These are phyloP conservation scores for Eremothecium coryli DNA, from an alignment of 1,139 yeast species.

Conservation along the genomic window DNA sequence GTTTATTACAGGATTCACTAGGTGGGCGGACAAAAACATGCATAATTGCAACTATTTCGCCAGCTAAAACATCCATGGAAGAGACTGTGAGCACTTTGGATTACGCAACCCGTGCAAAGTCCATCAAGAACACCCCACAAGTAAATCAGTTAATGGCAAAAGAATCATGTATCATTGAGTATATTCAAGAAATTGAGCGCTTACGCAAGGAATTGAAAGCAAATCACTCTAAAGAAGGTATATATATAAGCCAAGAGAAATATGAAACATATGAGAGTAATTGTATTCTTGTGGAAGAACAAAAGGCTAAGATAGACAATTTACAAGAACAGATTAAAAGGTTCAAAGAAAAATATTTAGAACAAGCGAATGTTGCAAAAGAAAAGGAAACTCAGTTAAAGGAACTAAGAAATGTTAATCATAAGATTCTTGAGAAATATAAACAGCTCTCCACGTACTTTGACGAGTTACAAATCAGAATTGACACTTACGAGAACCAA, in stretches of 20 bases:
- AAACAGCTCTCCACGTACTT: conserved; percentile 17
- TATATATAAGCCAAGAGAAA: conserved; percentile 49
- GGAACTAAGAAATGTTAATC: conserved; percentile 32
- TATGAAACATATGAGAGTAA: conserved; percentile 35
- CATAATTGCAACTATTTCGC: conserved; percentile 74
- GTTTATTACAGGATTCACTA: conserved; percentile 69
- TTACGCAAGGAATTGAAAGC: conserved; percentile 56
- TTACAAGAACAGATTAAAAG: conserved; percentile 37
- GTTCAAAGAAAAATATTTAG: conserved; percentile 28
- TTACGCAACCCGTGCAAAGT: conserved; percentile 76
- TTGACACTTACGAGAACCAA: conserved; percentile 16
- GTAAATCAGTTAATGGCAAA: conserved; percentile 46
- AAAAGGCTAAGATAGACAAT: conserved; percentile 37
- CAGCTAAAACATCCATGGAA: conserved; percentile 61
- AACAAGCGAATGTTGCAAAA: conserved; percentile 22
- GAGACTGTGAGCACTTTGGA: conserved; percentile 79
- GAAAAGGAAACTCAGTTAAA: conserved; percentile 23
- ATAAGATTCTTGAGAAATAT: conserved; percentile 31
- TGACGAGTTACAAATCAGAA: conserved; percentile 15
- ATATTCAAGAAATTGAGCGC: conserved; percentile 45
- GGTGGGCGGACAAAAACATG: conserved; percentile 80
- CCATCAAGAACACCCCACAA: conserved; percentile 67
- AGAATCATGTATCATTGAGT: conserved; percentile 41
- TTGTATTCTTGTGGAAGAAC: conserved; percentile 38
- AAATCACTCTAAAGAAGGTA: conserved; percentile 54